Evolutionary conservation across 139 green algal genomes (phyloP), one percentile per base, ranked within the genome.

Genomic region (Chlorella ohadii): DNA sequence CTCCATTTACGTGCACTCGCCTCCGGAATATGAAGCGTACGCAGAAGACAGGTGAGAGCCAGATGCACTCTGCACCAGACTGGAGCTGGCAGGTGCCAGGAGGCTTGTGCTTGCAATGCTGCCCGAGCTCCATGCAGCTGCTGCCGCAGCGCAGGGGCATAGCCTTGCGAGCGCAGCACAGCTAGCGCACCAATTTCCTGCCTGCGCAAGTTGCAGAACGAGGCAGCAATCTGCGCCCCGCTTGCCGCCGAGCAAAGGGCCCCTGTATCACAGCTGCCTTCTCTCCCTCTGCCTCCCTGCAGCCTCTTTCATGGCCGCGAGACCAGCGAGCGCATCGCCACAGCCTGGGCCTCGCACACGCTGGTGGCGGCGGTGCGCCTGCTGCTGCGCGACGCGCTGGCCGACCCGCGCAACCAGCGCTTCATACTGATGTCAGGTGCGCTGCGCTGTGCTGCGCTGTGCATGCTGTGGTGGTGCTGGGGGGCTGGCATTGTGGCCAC

Each of bases 341-440:
- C 83, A 1, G 11, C 28, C 27, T 83, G 83, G 83, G 75, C 66
- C 65, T 55, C 44, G 36, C 76, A 83, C 74, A 66, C 64, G 20
- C 65, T 83, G 64, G 39, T 85, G 36, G 75, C 81, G 22, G 87
- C 85, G 27, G 82, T 63, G 33, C 84, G 84, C 25, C 33, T 36
- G 55, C 64, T 90, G 87, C 64, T 89, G 61, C 36, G 25, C 25
- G 75, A 72, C 33, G 87, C 87, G 16, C 59, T 90, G 80, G 1
- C 27, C n/a, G 68, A 90, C 59, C 87, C 87, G 5, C 44, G 47
- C 25, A 90, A 90, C 67, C 66, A 88, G 78, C 79, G 84, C 23
- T 89, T 90, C 79, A 33, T 89, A 68, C 87, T 88, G 79, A 36
- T 90, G 23, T 80, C 55, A 22, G 87, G 76, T 82, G 34, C 16